These are phyloP conservation scores for Trichoderma citrinoviride DNA, from an alignment of 2,329 filamentous ascomycete species.

Conservation along the genomic window DNA sequence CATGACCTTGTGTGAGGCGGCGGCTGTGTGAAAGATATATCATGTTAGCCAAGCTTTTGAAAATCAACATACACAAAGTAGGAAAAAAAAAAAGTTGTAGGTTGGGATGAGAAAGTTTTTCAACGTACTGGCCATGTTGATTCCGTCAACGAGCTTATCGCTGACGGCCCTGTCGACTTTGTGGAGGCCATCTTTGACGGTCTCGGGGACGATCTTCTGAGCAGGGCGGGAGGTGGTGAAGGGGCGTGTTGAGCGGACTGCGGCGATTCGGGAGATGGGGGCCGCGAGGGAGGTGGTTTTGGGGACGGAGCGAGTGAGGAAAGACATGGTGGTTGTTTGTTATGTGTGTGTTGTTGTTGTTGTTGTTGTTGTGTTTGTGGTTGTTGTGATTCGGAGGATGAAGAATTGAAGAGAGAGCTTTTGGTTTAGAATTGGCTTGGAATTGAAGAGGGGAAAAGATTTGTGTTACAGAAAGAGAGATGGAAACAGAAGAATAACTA, in stretches of 20 bases:
- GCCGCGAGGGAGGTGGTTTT: constrained; percentile 20
- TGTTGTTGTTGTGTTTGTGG: too few species aligned
- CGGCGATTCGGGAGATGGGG: constrained; percentile 39
- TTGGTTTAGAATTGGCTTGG: too few species aligned
- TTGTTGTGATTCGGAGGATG: too few species aligned
- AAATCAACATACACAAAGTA: too few species aligned
- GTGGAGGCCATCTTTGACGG: constrained; percentile 59
- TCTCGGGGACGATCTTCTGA: constrained; percentile 51
- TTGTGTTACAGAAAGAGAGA: too few species aligned
- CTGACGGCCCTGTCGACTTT: constrained; percentile 58
- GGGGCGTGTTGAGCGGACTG: constrained; percentile 43
- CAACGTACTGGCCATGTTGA: constrained; percentile 55
- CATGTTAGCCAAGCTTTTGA: too few species aligned
- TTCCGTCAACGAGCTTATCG: constrained; percentile 60
- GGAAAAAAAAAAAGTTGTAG: neutral
- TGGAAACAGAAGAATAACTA: neutral
- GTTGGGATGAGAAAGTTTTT: too few species aligned
- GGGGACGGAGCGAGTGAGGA: constrained; percentile 18
- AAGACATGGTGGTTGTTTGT: constrained; percentile 16
- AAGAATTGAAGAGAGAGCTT: too few species aligned
- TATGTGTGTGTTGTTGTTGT: neutral
- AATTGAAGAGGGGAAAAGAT: too few species aligned
- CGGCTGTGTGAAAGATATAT: constrained; percentile 31
- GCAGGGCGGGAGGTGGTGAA: constrained; percentile 49
- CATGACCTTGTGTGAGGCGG: constrained; percentile 49